These are phyloP conservation scores for Oryza longistaminata DNA, from an alignment of 176 grass and related monocot species.

Conservation along the genomic window DNA sequence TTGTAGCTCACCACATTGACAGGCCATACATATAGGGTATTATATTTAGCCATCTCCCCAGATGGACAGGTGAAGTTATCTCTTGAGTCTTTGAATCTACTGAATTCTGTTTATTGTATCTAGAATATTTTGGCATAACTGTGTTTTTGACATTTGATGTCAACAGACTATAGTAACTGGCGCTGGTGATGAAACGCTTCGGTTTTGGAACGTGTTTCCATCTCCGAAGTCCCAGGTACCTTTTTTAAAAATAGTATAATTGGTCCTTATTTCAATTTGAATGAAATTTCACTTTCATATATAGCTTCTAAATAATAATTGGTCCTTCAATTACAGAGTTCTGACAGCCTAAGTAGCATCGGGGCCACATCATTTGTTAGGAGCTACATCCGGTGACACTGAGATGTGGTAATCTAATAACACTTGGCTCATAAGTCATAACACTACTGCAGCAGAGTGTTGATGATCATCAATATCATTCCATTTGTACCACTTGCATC, in stretches of 20 bases:
- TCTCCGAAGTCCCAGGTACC: conserved; percentile 95
- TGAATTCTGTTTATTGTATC: not conserved
- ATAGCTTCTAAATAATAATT: not conserved
- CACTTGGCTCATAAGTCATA: not conserved
- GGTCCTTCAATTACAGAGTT: conserved; percentile 49
- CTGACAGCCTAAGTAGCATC: conserved; percentile 81
- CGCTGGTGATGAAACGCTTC: conserved; percentile 91
- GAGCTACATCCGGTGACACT: conserved; percentile 84
- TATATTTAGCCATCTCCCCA: conserved; percentile 95
- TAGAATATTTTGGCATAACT: conserved; percentile 2
- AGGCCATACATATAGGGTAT: conserved; percentile 82
- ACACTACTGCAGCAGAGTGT: conserved; percentile 27
- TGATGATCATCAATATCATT: conserved; percentile 31
- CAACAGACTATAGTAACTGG: conserved; percentile 96
- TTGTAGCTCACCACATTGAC: conserved; percentile 90
- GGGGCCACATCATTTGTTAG: conserved; percentile 85
- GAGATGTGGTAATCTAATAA: conserved; percentile 16
- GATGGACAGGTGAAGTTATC: conserved; percentile 77
- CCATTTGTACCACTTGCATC: conserved; percentile 1
- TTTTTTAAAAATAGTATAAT: not conserved
- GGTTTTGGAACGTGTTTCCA: conserved; percentile 98
- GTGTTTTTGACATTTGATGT: not conserved
- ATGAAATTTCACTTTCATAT: not conserved
- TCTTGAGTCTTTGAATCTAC: conserved; percentile 2
- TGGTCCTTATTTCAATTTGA: not conserved